Conservation (phyloP, 805 yeast genomes). For the Pichia rugopelliculosa region DNA sequence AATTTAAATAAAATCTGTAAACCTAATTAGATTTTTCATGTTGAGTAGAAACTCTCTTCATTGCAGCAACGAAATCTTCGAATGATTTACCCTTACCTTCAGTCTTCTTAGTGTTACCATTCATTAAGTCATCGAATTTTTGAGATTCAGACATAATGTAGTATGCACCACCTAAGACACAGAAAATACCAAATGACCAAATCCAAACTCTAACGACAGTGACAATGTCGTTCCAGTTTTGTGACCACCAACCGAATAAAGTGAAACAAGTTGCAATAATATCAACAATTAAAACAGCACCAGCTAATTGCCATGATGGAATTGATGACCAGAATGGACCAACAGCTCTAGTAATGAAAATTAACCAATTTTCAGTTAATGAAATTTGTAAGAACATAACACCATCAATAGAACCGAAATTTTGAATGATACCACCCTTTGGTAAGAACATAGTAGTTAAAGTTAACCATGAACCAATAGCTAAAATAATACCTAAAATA, state of each 20-base stretch:
- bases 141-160: constrained; percentile 82
- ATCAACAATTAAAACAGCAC: constrained; percentile 89
- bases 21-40: constrained; percentile 67
- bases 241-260: constrained; percentile 96
- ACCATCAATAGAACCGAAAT: constrained; percentile 93
- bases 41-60: constrained; percentile 84
- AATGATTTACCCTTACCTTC: constrained; percentile 50
- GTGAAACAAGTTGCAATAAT: constrained; percentile 87
- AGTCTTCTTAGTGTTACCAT: constrained; percentile 65
- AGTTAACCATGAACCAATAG: constrained; percentile 91
- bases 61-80: constrained; percentile 75
- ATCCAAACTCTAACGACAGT: constrained; percentile 92
- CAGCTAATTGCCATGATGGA: constrained; percentile 95
- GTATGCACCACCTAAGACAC: constrained; percentile 94
- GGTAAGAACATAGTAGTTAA: constrained; percentile 88
- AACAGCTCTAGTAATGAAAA: constrained; percentile 92
- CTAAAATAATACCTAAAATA: constrained; percentile 76
- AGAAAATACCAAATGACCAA: constrained; percentile 96
- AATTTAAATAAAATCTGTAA: constrained; percentile 9
- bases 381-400: constrained; percentile 90
- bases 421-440: constrained; percentile 91
- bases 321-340: constrained; percentile 98
- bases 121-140: constrained; percentile 75
- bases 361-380: constrained; percentile 94
- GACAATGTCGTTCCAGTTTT: constrained; percentile 94